Base-by-base conservation (phyloP, 2,329 filamentous ascomycete genomes). In the Fusarium praegraminearum region DNA sequence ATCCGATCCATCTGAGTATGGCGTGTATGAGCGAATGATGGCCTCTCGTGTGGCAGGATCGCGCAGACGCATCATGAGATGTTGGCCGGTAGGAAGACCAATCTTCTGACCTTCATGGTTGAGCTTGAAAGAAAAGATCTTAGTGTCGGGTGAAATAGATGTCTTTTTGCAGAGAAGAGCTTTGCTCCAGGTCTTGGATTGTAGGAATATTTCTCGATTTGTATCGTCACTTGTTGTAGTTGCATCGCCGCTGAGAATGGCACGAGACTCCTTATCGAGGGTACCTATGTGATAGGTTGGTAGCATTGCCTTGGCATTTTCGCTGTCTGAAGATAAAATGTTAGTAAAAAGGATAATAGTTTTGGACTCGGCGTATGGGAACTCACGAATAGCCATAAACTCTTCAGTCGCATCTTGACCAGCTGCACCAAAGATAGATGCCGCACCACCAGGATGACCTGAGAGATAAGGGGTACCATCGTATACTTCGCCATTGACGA, bases 301-400 rank as follows among this genome's bases (percentile, higher is more conserved):
- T 91, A 98, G 94, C 93, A 97, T 97, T 20, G 85, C 86, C 81
- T 97, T 97, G 35, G 94, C 94, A 18, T 92, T 97, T 81, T 97
- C 94, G 77, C 91, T 94, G 78, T 97, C 93, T 95, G 75, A 59
- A 10, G n/a, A 12, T 3, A 7, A 35, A 33, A 38, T 57, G 62
- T 80, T 71, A 81, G 76, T 41, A 52, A 58, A 40, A 3, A 12
- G 13, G 11, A 26, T 18, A 6, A 11, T n/a, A 5, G 7, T 18
- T 15, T 18, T 26, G n/a, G 10, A 12, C 4, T 20, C 3, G 24
- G 8, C 38, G 32, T 12, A 18, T 10, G 8, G 11, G 11, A 10
- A 85, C 92, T 85, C 84, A 95, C 93, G 94, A 73, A 98, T 98
- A 16, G 92, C 91, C 81, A 97, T 87, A 77, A 97, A 98, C 72